Conservation (phyloP, 108 stramenopile genomes). For the Cyclostephanos tholiformis region DNA sequence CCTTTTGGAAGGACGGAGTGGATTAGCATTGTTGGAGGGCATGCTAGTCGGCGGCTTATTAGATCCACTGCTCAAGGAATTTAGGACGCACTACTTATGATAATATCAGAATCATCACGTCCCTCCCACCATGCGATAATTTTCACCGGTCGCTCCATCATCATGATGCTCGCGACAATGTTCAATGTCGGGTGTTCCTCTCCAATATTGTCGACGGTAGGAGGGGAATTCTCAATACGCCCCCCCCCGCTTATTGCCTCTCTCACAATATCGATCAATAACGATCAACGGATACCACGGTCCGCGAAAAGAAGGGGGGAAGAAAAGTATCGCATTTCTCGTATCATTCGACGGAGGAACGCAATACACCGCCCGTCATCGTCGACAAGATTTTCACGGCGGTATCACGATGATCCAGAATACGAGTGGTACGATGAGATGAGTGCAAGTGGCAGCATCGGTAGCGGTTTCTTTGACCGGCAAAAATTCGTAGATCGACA, state of each 20-base stretch:
- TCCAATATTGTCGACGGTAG: no score
- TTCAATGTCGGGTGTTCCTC: background rate
- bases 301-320: background rate
- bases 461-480: background rate
- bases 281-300: background rate
- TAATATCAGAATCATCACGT: no score
- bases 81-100: conserved; percentile 5
- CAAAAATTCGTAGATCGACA: background rate
- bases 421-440: conserved; percentile 21
- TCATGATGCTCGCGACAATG: background rate
- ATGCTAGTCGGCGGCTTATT: no score
- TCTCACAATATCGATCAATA: background rate
- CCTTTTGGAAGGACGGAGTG: no score
- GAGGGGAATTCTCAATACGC: background rate
- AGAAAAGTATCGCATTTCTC: background rate
- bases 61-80: no score
- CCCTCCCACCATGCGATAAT: background rate
- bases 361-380: background rate
- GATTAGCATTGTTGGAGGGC: no score
- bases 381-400: conserved; percentile 12
- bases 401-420: conserved; percentile 8
- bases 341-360: background rate
- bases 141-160: background rate
- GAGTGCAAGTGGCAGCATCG: background rate
- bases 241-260: no score